These are phyloP conservation scores for Agaricus subrufescens DNA, from an alignment of 768 basidiomycete species.

Conservation along the genomic window DNA sequence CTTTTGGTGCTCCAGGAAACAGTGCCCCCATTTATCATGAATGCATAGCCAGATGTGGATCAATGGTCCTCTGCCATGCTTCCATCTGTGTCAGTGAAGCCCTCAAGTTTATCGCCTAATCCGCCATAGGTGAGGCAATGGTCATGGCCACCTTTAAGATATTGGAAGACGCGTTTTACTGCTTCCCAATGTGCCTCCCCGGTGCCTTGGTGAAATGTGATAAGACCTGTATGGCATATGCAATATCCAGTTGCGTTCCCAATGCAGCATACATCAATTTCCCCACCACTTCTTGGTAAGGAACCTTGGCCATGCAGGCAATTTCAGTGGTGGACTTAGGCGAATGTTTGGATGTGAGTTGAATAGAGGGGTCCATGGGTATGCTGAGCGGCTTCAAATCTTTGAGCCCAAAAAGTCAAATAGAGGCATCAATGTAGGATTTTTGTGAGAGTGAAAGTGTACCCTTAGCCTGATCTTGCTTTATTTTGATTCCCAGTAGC, in stretches of 20 bases:
- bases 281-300: conserved; percentile 22
- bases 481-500: too few relatives aligned
- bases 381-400: conserved; percentile 19
- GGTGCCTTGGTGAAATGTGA: conserved; percentile 29
- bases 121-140: conserved; percentile 21
- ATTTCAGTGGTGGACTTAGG: conserved; percentile 10
- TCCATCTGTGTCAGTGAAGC: conserved; percentile 19
- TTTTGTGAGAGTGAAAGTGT: too few relatives aligned
- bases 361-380: conserved; percentile 17
- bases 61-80: conserved; percentile 1
- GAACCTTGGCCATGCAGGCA: conserved; percentile 17
- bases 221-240: conserved; percentile 27
- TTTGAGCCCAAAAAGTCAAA: too few relatives aligned
- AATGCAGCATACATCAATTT: conserved; percentile 23
- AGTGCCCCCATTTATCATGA: too few relatives aligned
- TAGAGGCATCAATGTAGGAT: too few relatives aligned
- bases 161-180: conserved; percentile 21
- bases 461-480: too few relatives aligned
- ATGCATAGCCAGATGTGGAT: conserved; percentile 9
- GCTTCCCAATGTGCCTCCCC: conserved; percentile 30
- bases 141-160: conserved; percentile 1
- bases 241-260: conserved; percentile 29
- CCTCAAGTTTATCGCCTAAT: conserved; percentile 16
- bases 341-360: conserved; percentile 14
- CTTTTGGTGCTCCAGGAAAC: too few relatives aligned